phyloP scores from a whole-genome alignment of 768 basidiomycete genomes.

The Mycena metata region DNA sequence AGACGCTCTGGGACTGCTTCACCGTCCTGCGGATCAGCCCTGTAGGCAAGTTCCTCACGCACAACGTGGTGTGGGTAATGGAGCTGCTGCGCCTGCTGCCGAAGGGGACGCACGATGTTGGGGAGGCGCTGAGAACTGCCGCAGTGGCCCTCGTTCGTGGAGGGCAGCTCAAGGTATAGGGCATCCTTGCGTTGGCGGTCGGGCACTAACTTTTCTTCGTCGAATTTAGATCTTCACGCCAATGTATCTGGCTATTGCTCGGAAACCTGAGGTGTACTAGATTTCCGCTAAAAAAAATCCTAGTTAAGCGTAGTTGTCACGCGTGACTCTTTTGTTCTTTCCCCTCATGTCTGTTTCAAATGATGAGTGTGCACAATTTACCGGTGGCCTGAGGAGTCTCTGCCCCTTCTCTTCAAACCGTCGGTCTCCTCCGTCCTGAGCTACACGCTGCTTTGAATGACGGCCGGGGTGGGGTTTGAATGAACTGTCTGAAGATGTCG shows the following conservation, averaged over 20 bases:
- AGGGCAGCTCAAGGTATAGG: slow-evolving; percentile 86
- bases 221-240: slow-evolving; percentile 82
- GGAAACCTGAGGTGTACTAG: slow-evolving; percentile 57
- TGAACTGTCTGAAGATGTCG: no score
- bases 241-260: slow-evolving; percentile 80
- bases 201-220: slow-evolving; percentile 23
- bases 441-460: no score
- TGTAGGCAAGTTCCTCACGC: slow-evolving; percentile 87
- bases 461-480: no score
- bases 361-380: no score
- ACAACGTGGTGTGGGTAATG: slow-evolving; percentile 80
- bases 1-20: slow-evolving; percentile 93
- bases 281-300: no score
- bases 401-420: no score
- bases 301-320: no score
- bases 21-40: slow-evolving; percentile 92
- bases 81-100: slow-evolving; percentile 87
- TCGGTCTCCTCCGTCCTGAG: no score
- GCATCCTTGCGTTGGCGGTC: slow-evolving; percentile 37
- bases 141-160: slow-evolving; percentile 79
- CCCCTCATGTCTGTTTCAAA: no score
- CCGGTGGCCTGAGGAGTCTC: no score
- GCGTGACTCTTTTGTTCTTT: no score
- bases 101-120: slow-evolving; percentile 94
- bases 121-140: slow-evolving; percentile 79